Evolutionary conservation across 2,329 filamentous ascomycete species (phyloP).

Genomic region (Calonectria crousiana): DNA sequence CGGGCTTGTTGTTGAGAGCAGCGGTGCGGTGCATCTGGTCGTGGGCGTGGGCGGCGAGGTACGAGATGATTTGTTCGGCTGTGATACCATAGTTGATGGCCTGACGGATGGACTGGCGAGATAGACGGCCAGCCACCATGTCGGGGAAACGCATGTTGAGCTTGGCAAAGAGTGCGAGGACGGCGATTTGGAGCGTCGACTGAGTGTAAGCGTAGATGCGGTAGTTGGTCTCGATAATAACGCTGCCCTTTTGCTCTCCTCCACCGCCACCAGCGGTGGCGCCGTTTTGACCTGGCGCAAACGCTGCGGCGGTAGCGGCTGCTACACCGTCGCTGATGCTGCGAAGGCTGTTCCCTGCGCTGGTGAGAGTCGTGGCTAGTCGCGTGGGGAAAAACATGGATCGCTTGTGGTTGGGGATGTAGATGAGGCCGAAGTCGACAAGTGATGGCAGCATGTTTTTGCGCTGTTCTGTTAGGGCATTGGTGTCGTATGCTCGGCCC

Average conservation of each 20-base stretch:
- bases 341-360: constrained; percentile 81
- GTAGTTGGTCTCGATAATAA: constrained; percentile 98
- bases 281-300: constrained; percentile 51
- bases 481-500: constrained; percentile 89
- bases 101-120: constrained; percentile 86
- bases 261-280: constrained; percentile 48
- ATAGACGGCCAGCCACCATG: constrained; percentile 92
- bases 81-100: constrained; percentile 94
- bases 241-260: constrained; percentile 76
- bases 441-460: constrained; percentile 91
- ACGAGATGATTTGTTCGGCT: constrained; percentile 93
- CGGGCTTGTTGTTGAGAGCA: constrained; percentile 69
- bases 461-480: constrained; percentile 84
- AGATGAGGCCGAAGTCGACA: constrained; percentile 92
- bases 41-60: constrained; percentile 92
- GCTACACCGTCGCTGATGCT: constrained; percentile 77
- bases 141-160: constrained; percentile 93
- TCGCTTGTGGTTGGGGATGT: constrained; percentile 70
- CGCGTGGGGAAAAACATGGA: constrained; percentile 88
- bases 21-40: constrained; percentile 87
- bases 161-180: constrained; percentile 89
- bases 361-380: constrained; percentile 91
- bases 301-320: constrained; percentile 69
- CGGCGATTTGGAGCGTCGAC: constrained; percentile 92
- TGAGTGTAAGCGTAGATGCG: constrained; percentile 97